Conservation (phyloP, 345 rosid genomes). For the Kernera saxatilis region DNA sequence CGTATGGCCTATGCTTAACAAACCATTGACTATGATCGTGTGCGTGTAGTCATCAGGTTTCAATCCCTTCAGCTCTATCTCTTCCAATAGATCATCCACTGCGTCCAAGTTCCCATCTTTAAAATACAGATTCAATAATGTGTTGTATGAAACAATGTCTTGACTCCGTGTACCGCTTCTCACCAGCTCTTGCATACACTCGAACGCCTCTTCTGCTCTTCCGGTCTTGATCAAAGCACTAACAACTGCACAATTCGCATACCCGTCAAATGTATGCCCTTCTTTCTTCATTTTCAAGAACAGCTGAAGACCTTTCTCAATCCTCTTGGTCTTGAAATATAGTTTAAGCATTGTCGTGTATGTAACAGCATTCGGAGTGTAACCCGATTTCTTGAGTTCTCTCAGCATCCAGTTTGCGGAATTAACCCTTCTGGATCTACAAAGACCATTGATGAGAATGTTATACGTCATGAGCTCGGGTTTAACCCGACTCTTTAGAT, state of each 20-base stretch:
- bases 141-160: slow-evolving; percentile 42
- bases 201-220: slow-evolving; percentile 41
- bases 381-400: slow-evolving; percentile 48
- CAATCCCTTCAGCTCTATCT: slow-evolving; percentile 17
- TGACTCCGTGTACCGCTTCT: slow-evolving; percentile 34
- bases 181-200: slow-evolving; percentile 35
- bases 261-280: slow-evolving; percentile 74
- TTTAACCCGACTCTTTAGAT: slow-evolving; percentile 37
- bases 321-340: slow-evolving; percentile 43
- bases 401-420: slow-evolving; percentile 42
- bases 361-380: slow-evolving; percentile 55
- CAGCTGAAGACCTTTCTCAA: slow-evolving; percentile 50
- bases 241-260: slow-evolving; percentile 55
- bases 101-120: slow-evolving; percentile 55
- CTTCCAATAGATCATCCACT: slow-evolving; percentile 28
- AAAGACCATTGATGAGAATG: slow-evolving; percentile 67
- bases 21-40: slow-evolving; percentile 23
- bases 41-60: slow-evolving; percentile 26
- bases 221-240: slow-evolving; percentile 59
- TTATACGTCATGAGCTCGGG: slow-evolving; percentile 57
- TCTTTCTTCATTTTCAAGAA: slow-evolving; percentile 45
- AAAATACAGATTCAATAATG: slow-evolving; percentile 55
- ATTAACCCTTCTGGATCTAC: slow-evolving; percentile 46
- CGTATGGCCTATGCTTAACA: slow-evolving; percentile 4
- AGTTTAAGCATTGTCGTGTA: slow-evolving; percentile 65